Percentiles rank a stretch among this genome's conserved stretches.
Conservation (phyloP, 257 asterid species). For the Solanum sejunctum region DNA sequence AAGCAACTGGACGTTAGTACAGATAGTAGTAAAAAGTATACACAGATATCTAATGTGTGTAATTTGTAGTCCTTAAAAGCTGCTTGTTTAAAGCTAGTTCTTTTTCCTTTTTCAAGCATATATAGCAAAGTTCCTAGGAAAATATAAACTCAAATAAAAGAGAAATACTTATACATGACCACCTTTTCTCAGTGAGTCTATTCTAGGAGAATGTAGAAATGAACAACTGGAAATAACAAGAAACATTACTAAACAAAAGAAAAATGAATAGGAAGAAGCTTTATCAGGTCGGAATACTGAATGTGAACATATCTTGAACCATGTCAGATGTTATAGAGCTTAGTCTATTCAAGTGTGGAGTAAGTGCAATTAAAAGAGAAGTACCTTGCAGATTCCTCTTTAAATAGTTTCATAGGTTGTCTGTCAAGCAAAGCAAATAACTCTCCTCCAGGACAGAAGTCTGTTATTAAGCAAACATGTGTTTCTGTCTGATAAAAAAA, state of each 20-base stretch:
- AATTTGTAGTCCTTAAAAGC: not conserved
- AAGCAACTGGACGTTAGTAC: not conserved
- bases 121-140: not conserved
- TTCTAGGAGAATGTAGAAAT: not conserved
- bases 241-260: not conserved
- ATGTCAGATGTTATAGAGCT: not conserved
- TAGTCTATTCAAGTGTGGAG: not conserved
- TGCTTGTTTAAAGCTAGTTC: not conserved
- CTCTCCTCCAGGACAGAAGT: constrained; percentile 95
- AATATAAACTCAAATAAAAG: not conserved
- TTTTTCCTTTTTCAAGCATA: not conserved
- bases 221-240: not conserved
- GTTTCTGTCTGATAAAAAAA: constrained; percentile 64
- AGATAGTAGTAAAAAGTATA: not conserved
- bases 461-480: constrained; percentile 96
- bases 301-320: not conserved
- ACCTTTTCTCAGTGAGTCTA: not conserved
- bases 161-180: not conserved
- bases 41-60: not conserved
- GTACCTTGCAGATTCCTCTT: constrained; percentile 95
- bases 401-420: constrained; percentile 88
- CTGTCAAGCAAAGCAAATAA: constrained; percentile 85
- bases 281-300: not conserved
- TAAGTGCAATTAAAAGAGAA: not conserved
- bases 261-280: not conserved